Percentiles rank a stretch among this genome's conserved stretches.
These are phyloP conservation scores for Viridothelium virens DNA, from an alignment of 495 filamentous ascomycete species.

Conservation along the genomic window DNA sequence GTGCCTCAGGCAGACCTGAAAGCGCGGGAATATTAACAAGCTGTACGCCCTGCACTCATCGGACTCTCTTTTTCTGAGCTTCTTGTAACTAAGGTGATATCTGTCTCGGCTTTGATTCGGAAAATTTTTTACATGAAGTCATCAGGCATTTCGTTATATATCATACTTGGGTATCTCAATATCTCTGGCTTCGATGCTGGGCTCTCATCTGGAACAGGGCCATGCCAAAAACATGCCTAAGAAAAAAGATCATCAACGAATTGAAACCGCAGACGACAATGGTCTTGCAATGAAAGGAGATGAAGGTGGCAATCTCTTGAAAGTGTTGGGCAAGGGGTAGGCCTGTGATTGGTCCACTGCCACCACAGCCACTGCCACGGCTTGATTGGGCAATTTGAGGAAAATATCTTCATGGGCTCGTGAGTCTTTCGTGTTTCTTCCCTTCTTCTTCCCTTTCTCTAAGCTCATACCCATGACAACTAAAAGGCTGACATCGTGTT, in stretches of 20 bases:
- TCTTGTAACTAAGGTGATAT: neutral
- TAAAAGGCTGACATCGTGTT: neutral
- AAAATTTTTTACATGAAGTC: neutral
- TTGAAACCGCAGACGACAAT: neutral
- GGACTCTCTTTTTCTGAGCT: neutral
- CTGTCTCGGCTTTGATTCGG: neutral
- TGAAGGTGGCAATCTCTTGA: neutral
- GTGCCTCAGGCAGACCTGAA: constrained; percentile 1
- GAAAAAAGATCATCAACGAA: neutral
- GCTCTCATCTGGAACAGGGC: neutral
- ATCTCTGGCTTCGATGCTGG: neutral
- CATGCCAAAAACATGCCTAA: neutral
- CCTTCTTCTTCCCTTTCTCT: neutral
- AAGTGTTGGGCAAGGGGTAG: neutral
- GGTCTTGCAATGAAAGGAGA: neutral
- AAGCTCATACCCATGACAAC: neutral
- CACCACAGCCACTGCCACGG: neutral
- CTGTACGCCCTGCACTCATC: neutral
- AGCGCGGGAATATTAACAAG: neutral
- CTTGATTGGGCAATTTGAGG: neutral
- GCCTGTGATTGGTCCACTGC: neutral
- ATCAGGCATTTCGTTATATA: neutral
- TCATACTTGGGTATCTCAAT: neutral
- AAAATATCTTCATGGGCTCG: constrained; percentile 4
- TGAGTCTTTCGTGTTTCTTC: neutral